These are phyloP conservation scores for Penicillium psychrofluorescens DNA, from an alignment of 495 filamentous ascomycete species.

Conservation along the genomic window DNA sequence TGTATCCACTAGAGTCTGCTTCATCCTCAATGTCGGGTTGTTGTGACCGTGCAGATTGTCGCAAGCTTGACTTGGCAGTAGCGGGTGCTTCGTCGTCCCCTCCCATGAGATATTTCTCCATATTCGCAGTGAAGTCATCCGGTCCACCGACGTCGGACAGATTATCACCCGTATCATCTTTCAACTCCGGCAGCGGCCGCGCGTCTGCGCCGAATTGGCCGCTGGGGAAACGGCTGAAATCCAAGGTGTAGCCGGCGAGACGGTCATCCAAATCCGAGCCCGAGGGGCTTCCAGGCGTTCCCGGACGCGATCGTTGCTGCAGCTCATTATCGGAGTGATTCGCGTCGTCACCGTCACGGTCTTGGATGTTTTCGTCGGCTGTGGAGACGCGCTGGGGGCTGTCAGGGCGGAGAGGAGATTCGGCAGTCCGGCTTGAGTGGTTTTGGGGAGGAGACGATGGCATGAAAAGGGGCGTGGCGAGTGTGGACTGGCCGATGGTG, in stretches of 20 bases:
- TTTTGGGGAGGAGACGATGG: conserved; percentile 27
- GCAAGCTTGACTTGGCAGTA: conserved; percentile 11
- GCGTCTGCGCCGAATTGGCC: conserved; percentile 27
- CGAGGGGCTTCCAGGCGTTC: conserved; percentile 19
- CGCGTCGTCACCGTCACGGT: not conserved
- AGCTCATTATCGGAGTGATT: conserved; percentile 12
- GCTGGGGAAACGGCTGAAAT: conserved; percentile 39
- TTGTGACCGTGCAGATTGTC: conserved; percentile 13
- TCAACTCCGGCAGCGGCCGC: conserved; percentile 18
- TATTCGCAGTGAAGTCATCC: conserved; percentile 44
- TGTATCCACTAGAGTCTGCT: conserved; percentile 30
- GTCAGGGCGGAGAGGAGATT: conserved; percentile 16
- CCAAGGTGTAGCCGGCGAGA: conserved; percentile 39
- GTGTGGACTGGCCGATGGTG: conserved; percentile 37
- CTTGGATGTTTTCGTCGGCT: conserved; percentile 4
- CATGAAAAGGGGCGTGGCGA: conserved; percentile 34
- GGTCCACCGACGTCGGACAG: conserved; percentile 44
- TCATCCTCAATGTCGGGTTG: conserved; percentile 31
- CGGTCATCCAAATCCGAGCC: conserved; percentile 32
- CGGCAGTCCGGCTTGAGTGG: conserved; percentile 8
- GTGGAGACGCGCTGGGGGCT: conserved; percentile 18
- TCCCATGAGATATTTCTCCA: conserved; percentile 43
- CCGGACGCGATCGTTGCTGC: conserved; percentile 12
- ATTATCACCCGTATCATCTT: conserved; percentile 21
- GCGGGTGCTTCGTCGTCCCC: conserved; percentile 11